Conservation (phyloP, 164 flowering plant species). For the Magnolia sinica region DNA sequence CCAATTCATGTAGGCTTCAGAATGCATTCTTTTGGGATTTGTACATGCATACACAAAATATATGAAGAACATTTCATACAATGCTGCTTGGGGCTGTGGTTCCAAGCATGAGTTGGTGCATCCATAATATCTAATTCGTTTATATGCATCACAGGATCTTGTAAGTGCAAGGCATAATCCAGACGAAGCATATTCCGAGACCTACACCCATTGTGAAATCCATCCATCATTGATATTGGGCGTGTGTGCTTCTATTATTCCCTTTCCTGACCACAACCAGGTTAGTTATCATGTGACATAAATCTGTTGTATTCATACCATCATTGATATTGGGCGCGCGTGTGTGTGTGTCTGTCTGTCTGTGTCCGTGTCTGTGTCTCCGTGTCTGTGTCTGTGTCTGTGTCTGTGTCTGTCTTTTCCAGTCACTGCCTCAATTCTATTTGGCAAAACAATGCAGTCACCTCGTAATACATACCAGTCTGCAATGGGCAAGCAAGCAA, state of each 20-base stretch:
- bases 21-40: neutral
- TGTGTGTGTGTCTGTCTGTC: too few relatives aligned
- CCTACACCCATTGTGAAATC: conserved; percentile 97
- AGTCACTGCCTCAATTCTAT: neutral
- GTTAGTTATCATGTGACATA: conserved; percentile 24
- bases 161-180: conserved; percentile 63
- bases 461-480: conserved; percentile 99
- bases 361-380: neutral
- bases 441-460: conserved; percentile 44
- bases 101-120: too few relatives aligned
- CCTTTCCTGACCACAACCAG: conserved; percentile 99
- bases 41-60: neutral
- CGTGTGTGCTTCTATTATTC: conserved; percentile 98
- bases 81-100: too few relatives aligned
- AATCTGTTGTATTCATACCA: neutral
- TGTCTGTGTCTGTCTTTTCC: neutral
- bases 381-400: neutral
- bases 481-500: conserved; percentile 99
- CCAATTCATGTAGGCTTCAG: too few relatives aligned
- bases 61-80: too few relatives aligned
- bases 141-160: conserved; percentile 61
- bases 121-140: neutral
- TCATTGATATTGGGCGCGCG: neutral
- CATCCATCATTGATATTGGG: conserved; percentile 97
- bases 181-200: conserved; percentile 79